Evolutionary conservation across 2,329 filamentous ascomycete genomes (phyloP).

Genomic region (Penicillium verrucosum): DNA sequence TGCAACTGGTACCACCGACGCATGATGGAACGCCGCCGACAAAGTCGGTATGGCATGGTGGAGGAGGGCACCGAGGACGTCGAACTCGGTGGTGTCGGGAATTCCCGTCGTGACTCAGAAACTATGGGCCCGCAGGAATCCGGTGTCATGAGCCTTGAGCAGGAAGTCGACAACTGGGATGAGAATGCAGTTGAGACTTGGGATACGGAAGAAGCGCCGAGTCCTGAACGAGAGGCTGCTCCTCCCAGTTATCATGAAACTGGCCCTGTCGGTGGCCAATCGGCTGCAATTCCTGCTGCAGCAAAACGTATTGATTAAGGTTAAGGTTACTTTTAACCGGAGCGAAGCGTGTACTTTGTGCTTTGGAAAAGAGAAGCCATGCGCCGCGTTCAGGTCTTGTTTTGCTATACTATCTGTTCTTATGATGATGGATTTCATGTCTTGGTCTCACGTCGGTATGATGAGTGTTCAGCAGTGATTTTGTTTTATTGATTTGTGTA

Average conservation of each 20-base stretch:
- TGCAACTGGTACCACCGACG: constrained; percentile 92
- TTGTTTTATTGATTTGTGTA: constrained; percentile 3
- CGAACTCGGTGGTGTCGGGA: constrained; percentile 64
- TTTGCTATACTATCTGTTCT: constrained; percentile 1
- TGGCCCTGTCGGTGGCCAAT: constrained; percentile 13
- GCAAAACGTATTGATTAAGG: constrained; percentile 36
- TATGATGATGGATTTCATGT: constrained; percentile 18
- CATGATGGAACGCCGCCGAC: constrained; percentile 84
- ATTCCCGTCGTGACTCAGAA: constrained; percentile 34
- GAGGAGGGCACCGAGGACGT: constrained; percentile 56
- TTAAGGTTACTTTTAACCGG: constrained; percentile 15
- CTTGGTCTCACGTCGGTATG: constrained; percentile 17
- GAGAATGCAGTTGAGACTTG: constrained; percentile 71
- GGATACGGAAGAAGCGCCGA: constrained; percentile 56
- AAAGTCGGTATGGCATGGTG: constrained; percentile 70
- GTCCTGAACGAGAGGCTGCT: constrained; percentile 19
- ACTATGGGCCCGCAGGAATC: constrained; percentile 57
- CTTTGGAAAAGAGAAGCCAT: background rate
- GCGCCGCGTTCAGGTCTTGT: background rate
- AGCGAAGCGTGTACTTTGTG: background rate
- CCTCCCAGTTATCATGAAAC: constrained; percentile 22
- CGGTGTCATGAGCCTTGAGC: constrained; percentile 65
- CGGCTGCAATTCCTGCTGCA: constrained; percentile 19
- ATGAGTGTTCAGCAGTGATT: constrained; percentile 9
- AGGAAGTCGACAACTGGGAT: constrained; percentile 91